Evolutionary conservation across 768 basidiomycete genomes (phyloP).

Genomic region (Boletus huronensis): DNA sequence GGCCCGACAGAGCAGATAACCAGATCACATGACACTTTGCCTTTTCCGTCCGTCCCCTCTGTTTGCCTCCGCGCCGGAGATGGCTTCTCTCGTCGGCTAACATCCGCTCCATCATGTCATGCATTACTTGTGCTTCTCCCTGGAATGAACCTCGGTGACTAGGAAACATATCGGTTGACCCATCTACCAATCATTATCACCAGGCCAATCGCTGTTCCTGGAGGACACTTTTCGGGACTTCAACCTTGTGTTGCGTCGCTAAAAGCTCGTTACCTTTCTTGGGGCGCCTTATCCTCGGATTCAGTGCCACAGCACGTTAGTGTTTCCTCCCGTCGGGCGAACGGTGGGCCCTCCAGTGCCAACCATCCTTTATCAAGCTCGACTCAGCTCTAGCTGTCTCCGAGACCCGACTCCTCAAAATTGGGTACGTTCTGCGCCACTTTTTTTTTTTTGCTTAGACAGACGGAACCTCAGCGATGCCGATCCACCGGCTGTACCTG

Average conservation of each 20-base stretch:
- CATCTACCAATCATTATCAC: not conserved
- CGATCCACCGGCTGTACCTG: slow-evolving; percentile 4
- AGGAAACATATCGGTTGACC: not conserved
- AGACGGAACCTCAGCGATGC: not conserved
- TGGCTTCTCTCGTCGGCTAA: slow-evolving; percentile 20
- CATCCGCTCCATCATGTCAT: slow-evolving; percentile 12
- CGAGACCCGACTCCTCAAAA: not conserved
- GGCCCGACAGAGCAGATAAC: slow-evolving; percentile 9
- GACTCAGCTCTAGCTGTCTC: not conserved
- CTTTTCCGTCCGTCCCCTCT: slow-evolving; percentile 9
- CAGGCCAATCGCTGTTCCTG: slow-evolving; percentile 10
- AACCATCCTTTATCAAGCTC: slow-evolving; percentile 10
- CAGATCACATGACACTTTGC: slow-evolving; percentile 14
- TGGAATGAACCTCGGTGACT: not conserved
- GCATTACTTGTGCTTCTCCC: not conserved
- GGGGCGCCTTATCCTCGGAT: slow-evolving; percentile 6
- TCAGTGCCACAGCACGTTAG: not conserved
- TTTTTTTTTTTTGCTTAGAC: not conserved
- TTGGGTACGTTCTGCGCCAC: not conserved
- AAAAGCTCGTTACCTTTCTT: slow-evolving; percentile 13
- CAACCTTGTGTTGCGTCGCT: slow-evolving; percentile 21
- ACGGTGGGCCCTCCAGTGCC: not conserved
- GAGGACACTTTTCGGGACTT: slow-evolving; percentile 11
- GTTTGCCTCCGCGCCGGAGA: slow-evolving; percentile 21
- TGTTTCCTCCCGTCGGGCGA: not conserved